A percentile compares a stretch with the other conserved stretches of the same genome.
phyloP scores from a whole-genome alignment of 345 rosid genomes.

The Raphanus raphanistrum region DNA sequence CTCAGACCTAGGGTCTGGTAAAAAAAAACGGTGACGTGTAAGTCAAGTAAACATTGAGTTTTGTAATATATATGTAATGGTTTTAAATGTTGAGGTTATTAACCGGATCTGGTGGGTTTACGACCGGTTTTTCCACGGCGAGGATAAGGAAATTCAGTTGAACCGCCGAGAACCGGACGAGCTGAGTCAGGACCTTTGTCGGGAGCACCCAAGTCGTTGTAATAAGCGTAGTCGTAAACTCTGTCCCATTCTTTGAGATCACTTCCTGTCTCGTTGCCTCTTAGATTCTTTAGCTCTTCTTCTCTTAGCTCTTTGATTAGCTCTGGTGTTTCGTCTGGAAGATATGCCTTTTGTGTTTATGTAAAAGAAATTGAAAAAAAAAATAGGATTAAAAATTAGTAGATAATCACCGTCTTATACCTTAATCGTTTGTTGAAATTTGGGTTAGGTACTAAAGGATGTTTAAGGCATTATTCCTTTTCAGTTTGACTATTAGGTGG shows the following conservation, averaged over 20 bases:
- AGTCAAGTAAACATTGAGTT: slow-evolving; percentile 15
- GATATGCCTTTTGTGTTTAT: slow-evolving; percentile 56
- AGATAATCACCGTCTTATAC: background rate
- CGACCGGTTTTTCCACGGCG: slow-evolving; percentile 88
- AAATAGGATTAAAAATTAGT: background rate
- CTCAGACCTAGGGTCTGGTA: slow-evolving; percentile 62
- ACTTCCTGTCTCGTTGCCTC: slow-evolving; percentile 59
- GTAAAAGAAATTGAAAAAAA: background rate
- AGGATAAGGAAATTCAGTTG: slow-evolving; percentile 69
- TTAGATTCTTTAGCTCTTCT: slow-evolving; percentile 64
- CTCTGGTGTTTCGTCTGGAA: slow-evolving; percentile 80
- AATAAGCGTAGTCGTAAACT: slow-evolving; percentile 82
- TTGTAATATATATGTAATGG: background rate
- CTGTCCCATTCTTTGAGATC: slow-evolving; percentile 89
- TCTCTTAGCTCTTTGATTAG: slow-evolving; percentile 59
- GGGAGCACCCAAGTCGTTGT: slow-evolving; percentile 83
- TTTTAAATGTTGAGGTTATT: slow-evolving; percentile 13
- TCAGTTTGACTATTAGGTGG: background rate
- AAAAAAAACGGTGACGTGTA: slow-evolving; percentile 17
- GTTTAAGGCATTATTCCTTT: slow-evolving; percentile 14
- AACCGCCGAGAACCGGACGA: slow-evolving; percentile 81
- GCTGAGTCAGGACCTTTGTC: slow-evolving; percentile 56
- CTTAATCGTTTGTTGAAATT: background rate
- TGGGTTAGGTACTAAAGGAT: background rate
- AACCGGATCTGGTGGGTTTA: slow-evolving; percentile 62